Evolutionary conservation across 2,329 filamentous ascomycete species (phyloP).

Genomic region (Aspergillus pseudoterreus): DNA sequence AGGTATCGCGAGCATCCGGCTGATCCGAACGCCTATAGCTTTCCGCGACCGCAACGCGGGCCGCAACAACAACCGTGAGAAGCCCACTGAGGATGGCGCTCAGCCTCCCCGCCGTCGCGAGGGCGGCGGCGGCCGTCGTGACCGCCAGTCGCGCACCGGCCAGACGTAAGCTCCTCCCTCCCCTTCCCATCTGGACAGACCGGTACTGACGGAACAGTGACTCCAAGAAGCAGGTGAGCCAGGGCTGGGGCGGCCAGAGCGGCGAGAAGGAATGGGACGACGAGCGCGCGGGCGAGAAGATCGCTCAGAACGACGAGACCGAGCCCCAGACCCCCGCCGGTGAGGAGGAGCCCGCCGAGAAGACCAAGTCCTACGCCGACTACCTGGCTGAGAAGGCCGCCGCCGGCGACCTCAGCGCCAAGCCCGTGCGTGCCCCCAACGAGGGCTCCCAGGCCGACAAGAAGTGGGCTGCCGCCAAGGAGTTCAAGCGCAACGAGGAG

Average conservation of each 20-base stretch:
- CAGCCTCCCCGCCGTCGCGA: constrained; percentile 51
- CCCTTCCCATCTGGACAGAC: background rate
- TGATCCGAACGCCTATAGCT: constrained; percentile 51
- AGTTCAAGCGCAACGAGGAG: constrained; percentile 51
- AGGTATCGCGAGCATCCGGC: constrained; percentile 4
- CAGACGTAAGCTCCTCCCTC: constrained; percentile 49
- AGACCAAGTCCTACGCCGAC: constrained; percentile 83
- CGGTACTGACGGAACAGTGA: constrained; percentile 25
- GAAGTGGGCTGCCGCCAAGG: constrained; percentile 88
- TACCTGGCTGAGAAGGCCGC: constrained; percentile 75
- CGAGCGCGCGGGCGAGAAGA: constrained; percentile 85
- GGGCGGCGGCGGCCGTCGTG: constrained; percentile 46
- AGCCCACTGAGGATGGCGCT: constrained; percentile 68
- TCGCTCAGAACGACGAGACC: constrained; percentile 81
- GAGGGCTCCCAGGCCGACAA: constrained; percentile 83
- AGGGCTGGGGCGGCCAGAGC: constrained; percentile 82
- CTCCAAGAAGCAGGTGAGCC: constrained; percentile 56
- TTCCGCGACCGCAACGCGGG: constrained; percentile 87
- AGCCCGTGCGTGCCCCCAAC: constrained; percentile 83
- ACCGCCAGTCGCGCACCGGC: constrained; percentile 61
- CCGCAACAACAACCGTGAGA: constrained; percentile 74
- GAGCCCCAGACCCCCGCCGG: constrained; percentile 55
- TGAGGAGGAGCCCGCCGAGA: constrained; percentile 69
- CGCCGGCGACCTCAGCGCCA: constrained; percentile 63
- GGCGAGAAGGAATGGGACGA: constrained; percentile 84